Evolutionary conservation across 257 asterid genomes (phyloP).

Genomic region (Fraxinus anomala): DNA sequence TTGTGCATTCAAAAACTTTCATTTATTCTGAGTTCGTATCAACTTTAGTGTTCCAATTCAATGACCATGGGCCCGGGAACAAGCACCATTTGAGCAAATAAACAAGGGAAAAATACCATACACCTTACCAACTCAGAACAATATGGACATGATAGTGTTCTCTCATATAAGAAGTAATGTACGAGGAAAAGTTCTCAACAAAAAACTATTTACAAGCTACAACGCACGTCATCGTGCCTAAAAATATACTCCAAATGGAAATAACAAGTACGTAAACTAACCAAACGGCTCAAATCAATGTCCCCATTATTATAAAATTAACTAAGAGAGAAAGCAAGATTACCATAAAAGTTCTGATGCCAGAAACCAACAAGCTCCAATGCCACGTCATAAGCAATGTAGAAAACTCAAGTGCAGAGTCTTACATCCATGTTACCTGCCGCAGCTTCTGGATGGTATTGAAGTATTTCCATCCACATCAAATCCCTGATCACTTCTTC

Average conservation of each 20-base stretch:
- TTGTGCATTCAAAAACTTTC: too few species aligned
- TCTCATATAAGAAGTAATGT: slow-evolving; percentile 16
- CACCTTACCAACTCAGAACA: slow-evolving; percentile 14
- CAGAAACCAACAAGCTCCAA: slow-evolving; percentile 5
- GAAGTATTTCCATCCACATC: slow-evolving; percentile 63
- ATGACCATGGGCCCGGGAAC: too few species aligned
- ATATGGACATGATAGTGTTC: background rate
- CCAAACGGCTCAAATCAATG: slow-evolving; percentile 28
- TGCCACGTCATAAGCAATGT: too few species aligned
- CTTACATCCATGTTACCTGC: slow-evolving; percentile 22
- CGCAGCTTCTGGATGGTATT: slow-evolving; percentile 55
- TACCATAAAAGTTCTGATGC: slow-evolving; percentile 3
- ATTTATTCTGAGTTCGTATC: too few species aligned
- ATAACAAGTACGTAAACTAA: slow-evolving; percentile 22
- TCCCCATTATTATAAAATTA: slow-evolving; percentile 25
- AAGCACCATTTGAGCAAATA: too few species aligned
- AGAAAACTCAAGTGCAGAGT: background rate
- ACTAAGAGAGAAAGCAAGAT: slow-evolving; percentile 16
- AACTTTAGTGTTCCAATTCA: too few species aligned
- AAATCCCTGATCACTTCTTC: slow-evolving; percentile 52
- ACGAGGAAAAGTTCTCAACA: slow-evolving; percentile 9
- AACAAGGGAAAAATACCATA: too few species aligned
- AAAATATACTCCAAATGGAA: slow-evolving; percentile 12
- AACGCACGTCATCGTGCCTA: slow-evolving; percentile 3
- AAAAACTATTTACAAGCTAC: slow-evolving; percentile 34